These are phyloP conservation scores for Flaveria trinervia DNA, from an alignment of 129 eudicot genomes.

Conservation along the genomic window DNA sequence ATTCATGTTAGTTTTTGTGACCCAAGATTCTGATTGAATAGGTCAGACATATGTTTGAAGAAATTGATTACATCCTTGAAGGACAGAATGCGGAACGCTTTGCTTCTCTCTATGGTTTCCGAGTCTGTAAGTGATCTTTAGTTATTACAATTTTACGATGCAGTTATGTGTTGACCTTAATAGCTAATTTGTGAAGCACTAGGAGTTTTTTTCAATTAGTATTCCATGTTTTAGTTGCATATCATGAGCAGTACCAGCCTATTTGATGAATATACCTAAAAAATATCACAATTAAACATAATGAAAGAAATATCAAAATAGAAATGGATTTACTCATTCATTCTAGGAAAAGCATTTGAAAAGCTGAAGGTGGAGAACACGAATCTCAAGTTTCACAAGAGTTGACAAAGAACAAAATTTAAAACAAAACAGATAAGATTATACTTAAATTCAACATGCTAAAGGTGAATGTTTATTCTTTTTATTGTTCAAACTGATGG, in stretches of 20 bases:
- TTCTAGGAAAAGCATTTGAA: not conserved
- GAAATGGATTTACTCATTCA: not conserved
- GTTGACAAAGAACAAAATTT: not conserved
- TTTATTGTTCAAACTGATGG: not conserved
- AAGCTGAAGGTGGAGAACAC: not conserved
- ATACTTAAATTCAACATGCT: not conserved
- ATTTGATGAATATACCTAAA: not conserved
- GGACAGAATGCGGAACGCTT: constrained; percentile 94
- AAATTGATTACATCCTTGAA: constrained; percentile 93
- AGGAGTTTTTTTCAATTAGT: not conserved
- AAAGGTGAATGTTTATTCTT: not conserved
- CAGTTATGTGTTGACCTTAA: constrained; percentile 6
- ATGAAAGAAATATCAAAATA: not conserved
- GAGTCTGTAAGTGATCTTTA: constrained; percentile 53
- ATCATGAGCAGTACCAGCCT: not conserved
- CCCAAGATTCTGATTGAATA: constrained; percentile 45
- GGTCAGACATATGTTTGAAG: constrained; percentile 99
- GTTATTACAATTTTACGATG: constrained; percentile 1
- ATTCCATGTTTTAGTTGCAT: not conserved
- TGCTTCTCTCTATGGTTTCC: constrained; percentile 67
- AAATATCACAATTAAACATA: constrained; percentile 3
- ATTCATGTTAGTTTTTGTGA: constrained; percentile 28
- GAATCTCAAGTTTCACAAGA: not conserved
- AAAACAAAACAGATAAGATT: no score
- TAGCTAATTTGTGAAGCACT: constrained; percentile 14